Base-by-base conservation (phyloP, 345 rosid species). In the Bruguiera sexangula region DNA sequence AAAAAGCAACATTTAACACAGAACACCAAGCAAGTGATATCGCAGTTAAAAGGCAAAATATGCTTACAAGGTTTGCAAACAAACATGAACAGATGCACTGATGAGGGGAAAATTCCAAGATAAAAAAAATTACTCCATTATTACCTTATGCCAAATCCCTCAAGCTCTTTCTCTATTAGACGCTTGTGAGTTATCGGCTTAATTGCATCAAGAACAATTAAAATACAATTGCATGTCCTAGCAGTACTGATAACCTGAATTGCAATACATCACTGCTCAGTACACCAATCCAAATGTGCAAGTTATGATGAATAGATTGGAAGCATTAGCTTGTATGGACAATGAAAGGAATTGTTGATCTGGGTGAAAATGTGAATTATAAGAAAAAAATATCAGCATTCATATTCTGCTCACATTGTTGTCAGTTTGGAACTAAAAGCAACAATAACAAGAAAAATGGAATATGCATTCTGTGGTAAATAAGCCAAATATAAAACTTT, bases 101-200 rank as follows among this genome's bases (percentile, higher is more conserved):
- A 13, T 8, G 60, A 15, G 11, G 11, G 9, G 24, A 13, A 55
- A 55, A 22, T 26, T 54, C 30, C 11, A 26, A 55, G 29, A 22
- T 22, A 22, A 7, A 27, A 27, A 27, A 4, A 22, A 60, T 11
- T 43, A 27, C 31, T 43, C 22, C n/a, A 0, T 67, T 26, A 30
- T 62, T 82, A 95, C 99, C 99, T 87, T 78, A 95, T 95, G 72
- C 99, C 99, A 78, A 95, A 95, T 65, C 99, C 98, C 84, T 95
- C 98, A 5, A 95, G 98, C 82, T 95, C 99, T 75, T 95, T 95
- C 81, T 94, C 97, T 71, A 94, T 91, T 71, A 94, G 83, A 69
- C 97, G 98, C 81, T 94, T 94, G 84, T 94, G 98, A 82, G 98
- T 95, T 66, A 95, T 92, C 26, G 97, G 99, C 82, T 95, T 95